These are phyloP conservation scores for Debaryomyces maramus DNA, from an alignment of 805 yeast species.

Conservation along the genomic window DNA sequence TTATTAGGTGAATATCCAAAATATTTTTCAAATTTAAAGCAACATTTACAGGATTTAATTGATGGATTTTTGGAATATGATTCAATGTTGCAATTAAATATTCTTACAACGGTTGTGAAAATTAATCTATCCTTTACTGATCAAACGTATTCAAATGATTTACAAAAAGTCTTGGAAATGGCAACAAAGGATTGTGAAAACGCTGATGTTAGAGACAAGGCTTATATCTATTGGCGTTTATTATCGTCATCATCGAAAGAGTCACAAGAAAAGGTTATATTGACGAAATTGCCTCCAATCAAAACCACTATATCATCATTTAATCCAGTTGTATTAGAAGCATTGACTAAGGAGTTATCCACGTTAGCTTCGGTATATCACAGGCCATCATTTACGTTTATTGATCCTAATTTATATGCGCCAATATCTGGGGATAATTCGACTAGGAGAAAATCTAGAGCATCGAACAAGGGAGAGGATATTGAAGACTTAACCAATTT, in stretches of 20 bases:
- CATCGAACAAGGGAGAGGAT: constrained; percentile 26
- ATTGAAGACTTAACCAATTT: constrained; percentile 75
- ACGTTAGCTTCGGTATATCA: constrained; percentile 88
- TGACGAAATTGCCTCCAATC: constrained; percentile 68
- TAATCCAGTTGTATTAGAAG: constrained; percentile 65
- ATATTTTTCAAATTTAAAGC: constrained; percentile 54
- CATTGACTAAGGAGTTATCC: constrained; percentile 71
- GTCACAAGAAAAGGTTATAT: constrained; percentile 52
- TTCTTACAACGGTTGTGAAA: constrained; percentile 63
- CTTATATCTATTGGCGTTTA: constrained; percentile 78
- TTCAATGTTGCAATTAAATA: constrained; percentile 56
- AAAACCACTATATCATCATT: constrained; percentile 70
- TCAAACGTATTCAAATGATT: constrained; percentile 33
- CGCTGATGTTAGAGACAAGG: constrained; percentile 78
- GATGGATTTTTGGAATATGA: constrained; percentile 60
- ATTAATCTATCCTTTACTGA: constrained; percentile 32
- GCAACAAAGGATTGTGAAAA: constrained; percentile 68
- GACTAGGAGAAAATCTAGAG: constrained; percentile 12
- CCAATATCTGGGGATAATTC: constrained; percentile 15
- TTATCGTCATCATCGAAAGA: constrained; percentile 48
- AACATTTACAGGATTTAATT: constrained; percentile 46
- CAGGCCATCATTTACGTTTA: constrained; percentile 70
- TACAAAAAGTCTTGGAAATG: constrained; percentile 60
- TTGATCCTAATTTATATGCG: constrained; percentile 41
- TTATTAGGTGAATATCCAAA: constrained; percentile 69